Evolutionary conservation across 176 grass and related monocot genomes (phyloP), one percentile per base, ranked within the genome.

Genomic region (Oryza coarctata): DNA sequence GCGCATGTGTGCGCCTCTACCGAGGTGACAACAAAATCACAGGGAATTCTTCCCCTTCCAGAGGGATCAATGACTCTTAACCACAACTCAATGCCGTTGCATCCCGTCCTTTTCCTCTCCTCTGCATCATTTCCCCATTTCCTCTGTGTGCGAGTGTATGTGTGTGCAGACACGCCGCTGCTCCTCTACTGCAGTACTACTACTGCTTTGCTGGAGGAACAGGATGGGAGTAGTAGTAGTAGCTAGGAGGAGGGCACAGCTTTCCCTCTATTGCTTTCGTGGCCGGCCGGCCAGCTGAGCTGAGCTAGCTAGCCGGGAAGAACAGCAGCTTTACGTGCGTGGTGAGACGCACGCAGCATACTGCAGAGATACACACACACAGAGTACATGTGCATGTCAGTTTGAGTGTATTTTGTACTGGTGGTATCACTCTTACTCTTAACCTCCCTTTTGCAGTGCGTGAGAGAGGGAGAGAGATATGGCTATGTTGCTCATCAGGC

Each of bases 51-150:
- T 18, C 25, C 13, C 40, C 0, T 70, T 74, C 77, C 73, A 33
- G 76, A 30, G 82, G 77, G 77, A 89, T 85, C 87, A 89, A 88
- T 85, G 82, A 85, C 55, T 64, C 61, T 31, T 31, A 69, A 80
- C 39, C 75, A 23, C 49, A 52, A 5, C 49, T 52, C 49, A 52
- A n/a, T 52, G 49, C 49, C 36, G 10, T 9, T 43, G 55, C 60
- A 35, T 75, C 32, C 39, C 52, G 77, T 65, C 82, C 34, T 41
- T 89, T 85, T 85, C 70, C 45, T 85, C 82, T 39, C 18, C 30
- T 49, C 75, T 64, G 70, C 87, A 81, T 41, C 70, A 70, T 80
- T 62, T 80, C 33, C 74, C 12, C n/a, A n/a, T 4, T 25, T 12
- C 13, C 17, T 28, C 9, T 44, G 25, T 4, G 20, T 55, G 1